Evolutionary conservation across 306 rosid genomes (phyloP).

Genomic region (Lathyrus oleraceus): DNA sequence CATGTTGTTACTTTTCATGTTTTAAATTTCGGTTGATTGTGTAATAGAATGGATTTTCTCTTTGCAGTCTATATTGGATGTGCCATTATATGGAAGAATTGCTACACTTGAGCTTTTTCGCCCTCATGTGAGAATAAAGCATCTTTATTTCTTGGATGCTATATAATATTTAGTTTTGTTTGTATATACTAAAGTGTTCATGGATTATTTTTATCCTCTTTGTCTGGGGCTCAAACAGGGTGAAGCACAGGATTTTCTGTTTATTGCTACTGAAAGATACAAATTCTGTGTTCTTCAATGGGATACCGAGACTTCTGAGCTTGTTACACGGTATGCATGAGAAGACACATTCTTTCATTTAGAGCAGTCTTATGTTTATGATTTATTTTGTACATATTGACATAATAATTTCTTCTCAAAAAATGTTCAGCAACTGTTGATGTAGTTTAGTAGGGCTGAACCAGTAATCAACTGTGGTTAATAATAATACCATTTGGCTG

Average conservation of each 20-base stretch:
- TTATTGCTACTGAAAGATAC: slow-evolving; percentile 96
- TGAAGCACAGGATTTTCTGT: slow-evolving; percentile 85
- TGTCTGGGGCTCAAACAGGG: slow-evolving; percentile 55
- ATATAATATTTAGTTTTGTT: neutral
- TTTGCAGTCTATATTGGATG: slow-evolving; percentile 85
- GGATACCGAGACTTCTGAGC: slow-evolving; percentile 88
- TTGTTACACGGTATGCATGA: slow-evolving; percentile 45
- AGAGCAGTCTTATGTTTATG: neutral
- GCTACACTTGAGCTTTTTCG: slow-evolving; percentile 96
- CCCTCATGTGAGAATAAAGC: slow-evolving; percentile 68
- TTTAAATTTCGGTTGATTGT: neutral
- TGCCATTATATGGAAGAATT: slow-evolving; percentile 93
- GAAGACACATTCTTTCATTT: neutral
- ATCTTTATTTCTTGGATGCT: neutral
- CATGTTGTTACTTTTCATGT: neutral
- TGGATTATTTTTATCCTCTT: neutral
- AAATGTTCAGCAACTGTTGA: neutral
- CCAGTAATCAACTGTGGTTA: neutral
- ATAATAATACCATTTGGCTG: neutral
- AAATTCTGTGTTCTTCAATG: slow-evolving; percentile 98
- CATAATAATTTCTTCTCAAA: neutral
- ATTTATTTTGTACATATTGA: neutral
- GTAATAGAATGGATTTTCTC: neutral
- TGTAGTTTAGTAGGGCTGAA: neutral
- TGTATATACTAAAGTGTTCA: neutral